A percentile compares a stretch with the other conserved stretches of the same genome.
Conservation (phyloP, 805 yeast species). For the Cyberlindnera meyerae region DNA sequence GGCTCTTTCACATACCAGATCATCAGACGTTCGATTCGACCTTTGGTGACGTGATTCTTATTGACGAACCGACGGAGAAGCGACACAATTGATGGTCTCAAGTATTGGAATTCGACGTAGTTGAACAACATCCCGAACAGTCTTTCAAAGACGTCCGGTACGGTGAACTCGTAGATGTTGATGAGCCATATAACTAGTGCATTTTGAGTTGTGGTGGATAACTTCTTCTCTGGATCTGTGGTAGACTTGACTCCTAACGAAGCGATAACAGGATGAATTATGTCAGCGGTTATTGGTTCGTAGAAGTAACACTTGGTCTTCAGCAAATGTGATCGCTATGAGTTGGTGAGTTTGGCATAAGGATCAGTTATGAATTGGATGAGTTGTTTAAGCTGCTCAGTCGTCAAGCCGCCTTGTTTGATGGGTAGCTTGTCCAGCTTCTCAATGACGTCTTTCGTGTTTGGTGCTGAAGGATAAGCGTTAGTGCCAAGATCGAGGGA, state of each 20-base stretch:
- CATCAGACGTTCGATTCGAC: conserved; percentile 26
- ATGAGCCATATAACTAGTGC: conserved; percentile 32
- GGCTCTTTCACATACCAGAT: conserved; percentile 20
- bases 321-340: conserved; percentile 19
- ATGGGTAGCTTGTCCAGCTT: conserved; percentile 5
- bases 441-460: background rate
- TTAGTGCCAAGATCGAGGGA: too few species aligned
- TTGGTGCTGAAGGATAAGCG: too few species aligned
- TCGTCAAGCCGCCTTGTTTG: conserved; percentile 8
- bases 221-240: conserved; percentile 18
- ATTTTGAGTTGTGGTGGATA: conserved; percentile 23
- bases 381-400: conserved; percentile 7
- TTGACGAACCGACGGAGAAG: conserved; percentile 30
- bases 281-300: conserved; percentile 22
- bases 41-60: conserved; percentile 26
- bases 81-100: conserved; percentile 31
- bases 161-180: conserved; percentile 25
- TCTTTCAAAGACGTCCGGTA: conserved; percentile 12
- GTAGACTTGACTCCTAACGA: conserved; percentile 28
- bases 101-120: conserved; percentile 31
- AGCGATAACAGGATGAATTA: conserved; percentile 26
- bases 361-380: conserved; percentile 9
- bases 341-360: background rate
- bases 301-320: conserved; percentile 27
- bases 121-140: conserved; percentile 30